phyloP scores from a whole-genome alignment of 768 basidiomycete species.

The Sistotremastrum suecicum region DNA sequence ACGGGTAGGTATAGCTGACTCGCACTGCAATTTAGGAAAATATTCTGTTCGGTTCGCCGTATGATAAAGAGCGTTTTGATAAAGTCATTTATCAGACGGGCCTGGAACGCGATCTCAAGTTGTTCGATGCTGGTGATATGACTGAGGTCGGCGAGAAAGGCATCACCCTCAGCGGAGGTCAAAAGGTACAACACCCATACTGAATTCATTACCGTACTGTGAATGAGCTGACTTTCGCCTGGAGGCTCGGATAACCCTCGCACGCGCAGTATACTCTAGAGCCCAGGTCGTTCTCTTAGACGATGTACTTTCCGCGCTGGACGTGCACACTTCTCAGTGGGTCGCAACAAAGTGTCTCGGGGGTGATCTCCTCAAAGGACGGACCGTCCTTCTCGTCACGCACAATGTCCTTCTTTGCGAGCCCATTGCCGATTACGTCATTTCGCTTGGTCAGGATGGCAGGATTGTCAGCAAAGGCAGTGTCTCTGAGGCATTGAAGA shows the following conservation, averaged over 20 bases:
- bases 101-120: constrained; percentile 20
- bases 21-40: constrained; percentile 12
- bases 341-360: constrained; percentile 25
- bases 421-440: not conserved
- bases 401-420: not conserved
- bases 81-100: constrained; percentile 14
- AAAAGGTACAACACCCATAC: not conserved
- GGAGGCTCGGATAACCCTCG: constrained; percentile 23
- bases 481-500: constrained; percentile 8
- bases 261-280: constrained; percentile 24
- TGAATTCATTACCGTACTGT: constrained; percentile 6
- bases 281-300: constrained; percentile 23
- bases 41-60: constrained; percentile 22
- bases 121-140: constrained; percentile 25
- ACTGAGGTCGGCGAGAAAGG: constrained; percentile 29
- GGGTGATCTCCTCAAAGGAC: constrained; percentile 20
- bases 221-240: constrained; percentile 25
- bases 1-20: constrained; percentile 22
- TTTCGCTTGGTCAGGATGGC: constrained; percentile 8
- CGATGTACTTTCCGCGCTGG: constrained; percentile 26
- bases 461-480: constrained; percentile 8
- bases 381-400: constrained; percentile 23
- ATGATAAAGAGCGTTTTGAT: constrained; percentile 20
- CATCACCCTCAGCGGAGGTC: constrained; percentile 14
- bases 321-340: constrained; percentile 26